Base-by-base conservation (phyloP, 345 rosid species). In the Rhizophora apiculata region DNA sequence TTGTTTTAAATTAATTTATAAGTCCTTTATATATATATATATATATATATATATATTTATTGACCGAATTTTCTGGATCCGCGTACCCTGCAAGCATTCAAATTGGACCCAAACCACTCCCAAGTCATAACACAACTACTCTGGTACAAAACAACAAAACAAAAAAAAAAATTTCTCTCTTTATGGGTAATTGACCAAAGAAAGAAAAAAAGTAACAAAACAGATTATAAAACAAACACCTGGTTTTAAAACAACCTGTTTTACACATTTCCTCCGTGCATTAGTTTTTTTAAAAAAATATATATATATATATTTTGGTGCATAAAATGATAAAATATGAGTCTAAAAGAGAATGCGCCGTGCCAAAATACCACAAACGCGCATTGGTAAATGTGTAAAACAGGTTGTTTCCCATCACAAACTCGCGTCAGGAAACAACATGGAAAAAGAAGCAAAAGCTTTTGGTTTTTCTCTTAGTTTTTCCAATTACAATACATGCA, bases 341-440 rank as follows among this genome's bases (percentile, higher is more conserved):
- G 37, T 34, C 37, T 7, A 34, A 34, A 34, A 34, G 8, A 7
- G 37, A 34, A 34, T 7, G 37, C 37, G 10, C 37, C 37, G 9
- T 34, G 1, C 2, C 37, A 34, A 34, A 34, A 7, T 7, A 34
- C 9, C 37, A 34, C 37, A 34, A 9, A 7, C 9, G 26, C 60
- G 54, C 39, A 34, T 71, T 72, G 74, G 78, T 77, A 63, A 77
- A 77, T 74, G 24, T 24, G 24, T 1, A 24, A 24, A 24, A 24
- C 24, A 24, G 24, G 24, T 34, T 34, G 37, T 34, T 34, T 34
- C 37, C 37, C 37, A 34, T 34, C 37, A 8, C 10, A 34, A 34
- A 1, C 37, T 34, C 37, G 1, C 37, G 9, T 7, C 37, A 34
- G 8, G 37, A 34, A 39, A 39, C 48, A 39, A 39, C 48, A 11